A percentile compares a stretch with the other conserved stretches of the same genome.
These are phyloP conservation scores for Endoconidiophora laricicola DNA, from an alignment of 2,329 filamentous ascomycete genomes.

Conservation along the genomic window DNA sequence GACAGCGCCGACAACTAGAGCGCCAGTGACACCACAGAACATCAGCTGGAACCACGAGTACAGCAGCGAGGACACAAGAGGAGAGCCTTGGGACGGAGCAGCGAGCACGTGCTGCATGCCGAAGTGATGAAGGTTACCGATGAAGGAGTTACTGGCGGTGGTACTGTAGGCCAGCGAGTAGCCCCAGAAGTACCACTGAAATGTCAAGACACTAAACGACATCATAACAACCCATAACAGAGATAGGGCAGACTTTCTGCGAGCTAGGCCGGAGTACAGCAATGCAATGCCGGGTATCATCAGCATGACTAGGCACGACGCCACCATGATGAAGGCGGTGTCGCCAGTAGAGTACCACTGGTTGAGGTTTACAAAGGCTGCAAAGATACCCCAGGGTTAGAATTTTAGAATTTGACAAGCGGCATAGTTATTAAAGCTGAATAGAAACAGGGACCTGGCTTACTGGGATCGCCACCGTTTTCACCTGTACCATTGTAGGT, in stretches of 20 bases:
- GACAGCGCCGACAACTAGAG: slow-evolving; percentile 80
- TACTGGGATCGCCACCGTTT: slow-evolving; percentile 52
- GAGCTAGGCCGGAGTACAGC: slow-evolving; percentile 92
- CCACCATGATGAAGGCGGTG: slow-evolving; percentile 80
- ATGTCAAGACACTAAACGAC: slow-evolving; percentile 75
- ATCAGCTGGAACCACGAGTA: slow-evolving; percentile 98
- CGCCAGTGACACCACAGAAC: slow-evolving; percentile 87
- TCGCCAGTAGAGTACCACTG: slow-evolving; percentile 90
- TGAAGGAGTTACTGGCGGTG: slow-evolving; percentile 70
- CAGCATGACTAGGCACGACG: slow-evolving; percentile 81
- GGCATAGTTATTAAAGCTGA: not conserved
- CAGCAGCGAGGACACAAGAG: slow-evolving; percentile 73
- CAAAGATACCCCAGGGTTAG: slow-evolving; percentile 2
- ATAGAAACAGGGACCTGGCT: slow-evolving; percentile 4
- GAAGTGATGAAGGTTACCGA: slow-evolving; percentile 79
- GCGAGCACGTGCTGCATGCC: slow-evolving; percentile 74
- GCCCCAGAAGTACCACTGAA: slow-evolving; percentile 99
- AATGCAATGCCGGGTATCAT: slow-evolving; percentile 97
- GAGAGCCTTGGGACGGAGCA: slow-evolving; percentile 71
- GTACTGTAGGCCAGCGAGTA: slow-evolving; percentile 87
- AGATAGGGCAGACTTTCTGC: slow-evolving; percentile 89
- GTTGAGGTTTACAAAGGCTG: slow-evolving; percentile 77
- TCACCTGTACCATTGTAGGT: slow-evolving; percentile 47
- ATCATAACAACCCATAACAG: slow-evolving; percentile 97
- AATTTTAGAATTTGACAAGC: not conserved